Base-by-base conservation (phyloP, 805 yeast genomes). In the Candida multigemmis region DNA sequence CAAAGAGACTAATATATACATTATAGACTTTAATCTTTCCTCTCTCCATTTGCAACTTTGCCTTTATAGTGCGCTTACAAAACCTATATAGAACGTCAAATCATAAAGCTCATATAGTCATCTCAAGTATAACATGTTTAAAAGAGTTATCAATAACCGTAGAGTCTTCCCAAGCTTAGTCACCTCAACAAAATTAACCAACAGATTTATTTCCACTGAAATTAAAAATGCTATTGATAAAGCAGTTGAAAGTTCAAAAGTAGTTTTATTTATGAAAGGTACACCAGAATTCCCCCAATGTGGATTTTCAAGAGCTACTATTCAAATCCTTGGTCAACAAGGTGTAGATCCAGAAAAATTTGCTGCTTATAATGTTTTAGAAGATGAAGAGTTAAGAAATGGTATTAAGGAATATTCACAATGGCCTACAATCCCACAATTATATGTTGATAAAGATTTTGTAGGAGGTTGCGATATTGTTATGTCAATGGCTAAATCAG, bases 351-450 rank as follows among this genome's bases (percentile, higher is more conserved):
- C 98, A 7, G 70, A 60, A 15, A 89, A 91, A 56, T 91, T 91
- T 60, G 96, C 97, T 21, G 97, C 97, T 12, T 91, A 82, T 58
- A 89, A 91, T 48, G 98, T 91, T 0, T 64, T 91, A 40, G 97
- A 91, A 56, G 98, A 91, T 52, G 75, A 80, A 3, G 97, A 91
- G 44, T 70, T 91, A 37, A 81, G 98, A 58, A 77, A 83, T 25
- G 98, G 97, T 17, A 85, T 91, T 46, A 91, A 91, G 60, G 98
- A 91, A 52, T 91, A 73, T 56, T 76, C 89, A 41, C 78, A 82
- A 38, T 91, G 99, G 99, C 99, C 99, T 31, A 91, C 99, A 1
- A 86, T 91, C 33, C 99, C 99, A 10, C 99, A 91, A 56, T 68
- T 91, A 23, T 91, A 87, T 48, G 85, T 91, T 9, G 71, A 78